phyloP scores from a whole-genome alignment of 306 rosid species.

The Quercus ilex region DNA sequence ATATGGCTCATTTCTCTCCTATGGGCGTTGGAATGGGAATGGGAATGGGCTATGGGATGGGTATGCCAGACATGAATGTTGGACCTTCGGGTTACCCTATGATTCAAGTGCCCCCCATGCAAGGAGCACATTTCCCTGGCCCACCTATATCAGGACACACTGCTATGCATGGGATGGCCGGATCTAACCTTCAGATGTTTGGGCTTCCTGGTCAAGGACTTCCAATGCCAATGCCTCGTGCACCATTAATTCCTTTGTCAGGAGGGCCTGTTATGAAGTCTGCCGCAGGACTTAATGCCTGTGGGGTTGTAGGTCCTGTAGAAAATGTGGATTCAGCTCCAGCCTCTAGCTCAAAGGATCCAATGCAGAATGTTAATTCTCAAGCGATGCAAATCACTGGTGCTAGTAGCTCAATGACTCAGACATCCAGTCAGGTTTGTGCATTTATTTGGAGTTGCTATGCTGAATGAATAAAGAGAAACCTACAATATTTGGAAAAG shows the following conservation, averaged over 20 bases:
- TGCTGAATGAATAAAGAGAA: neutral
- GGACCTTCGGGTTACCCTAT: conserved; percentile 62
- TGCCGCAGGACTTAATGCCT: conserved; percentile 28
- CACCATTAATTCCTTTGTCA: conserved; percentile 38
- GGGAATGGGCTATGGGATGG: conserved; percentile 77
- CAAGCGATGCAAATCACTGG: conserved; percentile 35
- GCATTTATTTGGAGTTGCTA: conserved; percentile 3
- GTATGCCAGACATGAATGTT: conserved; percentile 67
- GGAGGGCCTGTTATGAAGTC: conserved; percentile 58
- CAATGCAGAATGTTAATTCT: conserved; percentile 36
- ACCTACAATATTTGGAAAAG: neutral
- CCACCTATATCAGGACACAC: conserved; percentile 52
- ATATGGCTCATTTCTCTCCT: conserved; percentile 53
- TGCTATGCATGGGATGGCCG: conserved; percentile 54
- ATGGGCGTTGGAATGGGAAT: conserved; percentile 71
- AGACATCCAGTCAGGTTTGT: conserved; percentile 53
- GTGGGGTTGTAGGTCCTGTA: conserved; percentile 44
- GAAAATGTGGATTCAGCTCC: conserved; percentile 47
- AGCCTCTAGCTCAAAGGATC: conserved; percentile 49
- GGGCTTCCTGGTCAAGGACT: conserved; percentile 74
- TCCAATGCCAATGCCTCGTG: conserved; percentile 49
- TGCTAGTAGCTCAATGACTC: conserved; percentile 39
- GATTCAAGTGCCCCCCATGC: conserved; percentile 73
- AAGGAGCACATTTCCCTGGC: conserved; percentile 66
- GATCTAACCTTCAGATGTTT: conserved; percentile 61